Conservation (phyloP, 441 rosid species). For the Erodium texanum region DNA sequence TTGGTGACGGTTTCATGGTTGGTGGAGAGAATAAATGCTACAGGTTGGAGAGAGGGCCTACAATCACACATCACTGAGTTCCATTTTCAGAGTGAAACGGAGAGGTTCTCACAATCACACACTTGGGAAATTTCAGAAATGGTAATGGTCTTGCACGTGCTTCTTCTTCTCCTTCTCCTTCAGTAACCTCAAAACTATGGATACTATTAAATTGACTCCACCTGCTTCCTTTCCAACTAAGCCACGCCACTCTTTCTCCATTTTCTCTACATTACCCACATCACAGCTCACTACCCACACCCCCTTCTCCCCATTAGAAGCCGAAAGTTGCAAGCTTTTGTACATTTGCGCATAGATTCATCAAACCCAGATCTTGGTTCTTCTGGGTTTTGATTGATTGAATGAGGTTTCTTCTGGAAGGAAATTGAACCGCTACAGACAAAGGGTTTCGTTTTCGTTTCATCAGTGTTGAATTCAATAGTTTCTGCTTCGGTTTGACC, state of each 20-base stretch:
- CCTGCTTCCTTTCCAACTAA: not conserved
- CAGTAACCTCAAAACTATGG: not conserved
- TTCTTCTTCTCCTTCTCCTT: not conserved
- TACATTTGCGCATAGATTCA: not conserved
- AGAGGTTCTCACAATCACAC: not conserved
- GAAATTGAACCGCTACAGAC: not conserved
- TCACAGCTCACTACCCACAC: not conserved
- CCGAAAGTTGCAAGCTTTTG: not conserved
- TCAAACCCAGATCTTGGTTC: not conserved
- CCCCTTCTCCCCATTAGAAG: not conserved
- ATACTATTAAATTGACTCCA: not conserved
- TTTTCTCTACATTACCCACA: not conserved
- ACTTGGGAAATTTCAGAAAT: not conserved
- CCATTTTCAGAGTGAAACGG: not conserved
- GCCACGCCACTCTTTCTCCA: not conserved
- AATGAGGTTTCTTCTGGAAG: not conserved
- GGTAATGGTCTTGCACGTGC: not conserved
- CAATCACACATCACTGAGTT: not conserved
- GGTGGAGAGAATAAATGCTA: conserved; percentile 6
- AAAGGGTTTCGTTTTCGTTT: not conserved
- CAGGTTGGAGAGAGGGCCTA: not conserved
- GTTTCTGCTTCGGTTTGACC: too few relatives aligned
- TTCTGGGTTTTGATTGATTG: not conserved
- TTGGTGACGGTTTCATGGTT: not conserved
- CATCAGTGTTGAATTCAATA: not conserved